Percentiles rank a stretch among this genome's conserved stretches.
Evolutionary conservation across 768 basidiomycete genomes (phyloP).

Genomic region (Pseudohyphozyma bogoriensis): DNA sequence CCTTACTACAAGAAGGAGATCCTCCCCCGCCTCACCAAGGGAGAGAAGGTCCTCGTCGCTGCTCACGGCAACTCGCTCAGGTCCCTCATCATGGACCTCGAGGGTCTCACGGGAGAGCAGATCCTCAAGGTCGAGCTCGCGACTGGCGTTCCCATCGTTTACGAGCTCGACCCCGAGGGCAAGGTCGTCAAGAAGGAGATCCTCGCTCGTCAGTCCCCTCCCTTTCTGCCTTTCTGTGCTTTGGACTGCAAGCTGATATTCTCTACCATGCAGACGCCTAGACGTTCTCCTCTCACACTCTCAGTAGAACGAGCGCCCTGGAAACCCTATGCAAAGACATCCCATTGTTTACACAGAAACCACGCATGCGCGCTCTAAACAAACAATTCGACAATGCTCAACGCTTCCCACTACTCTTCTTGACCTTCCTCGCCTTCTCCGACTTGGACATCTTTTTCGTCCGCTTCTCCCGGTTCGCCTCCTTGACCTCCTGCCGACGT

Average conservation of each 20-base stretch:
- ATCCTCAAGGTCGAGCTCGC: slow-evolving; percentile 30
- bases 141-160: slow-evolving; percentile 33
- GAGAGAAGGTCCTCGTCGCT: slow-evolving; percentile 34
- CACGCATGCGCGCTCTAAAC: no score
- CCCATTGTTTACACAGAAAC: no score
- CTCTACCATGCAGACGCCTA: no score
- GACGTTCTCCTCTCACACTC: no score
- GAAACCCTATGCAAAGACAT: no score
- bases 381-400: no score
- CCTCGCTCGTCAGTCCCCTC: slow-evolving; percentile 6
- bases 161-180: slow-evolving; percentile 25
- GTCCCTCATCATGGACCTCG: slow-evolving; percentile 32
- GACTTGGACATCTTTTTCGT: slow-evolving; percentile 24
- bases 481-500: slow-evolving; percentile 22
- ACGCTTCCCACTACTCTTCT: slow-evolving; percentile 21
- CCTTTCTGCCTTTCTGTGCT: not conserved
- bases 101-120: slow-evolving; percentile 28
- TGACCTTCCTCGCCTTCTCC: slow-evolving; percentile 19
- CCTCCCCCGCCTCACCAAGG: slow-evolving; percentile 25
- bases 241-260: not conserved
- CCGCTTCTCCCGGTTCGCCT: slow-evolving; percentile 22
- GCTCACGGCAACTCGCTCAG: slow-evolving; percentile 33
- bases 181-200: slow-evolving; percentile 28
- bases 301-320: no score
- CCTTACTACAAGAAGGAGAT: slow-evolving; percentile 34